Evolutionary conservation across 306 rosid genomes (phyloP), one percentile per base, ranked within the genome.

Genomic region (Rosa persica): DNA sequence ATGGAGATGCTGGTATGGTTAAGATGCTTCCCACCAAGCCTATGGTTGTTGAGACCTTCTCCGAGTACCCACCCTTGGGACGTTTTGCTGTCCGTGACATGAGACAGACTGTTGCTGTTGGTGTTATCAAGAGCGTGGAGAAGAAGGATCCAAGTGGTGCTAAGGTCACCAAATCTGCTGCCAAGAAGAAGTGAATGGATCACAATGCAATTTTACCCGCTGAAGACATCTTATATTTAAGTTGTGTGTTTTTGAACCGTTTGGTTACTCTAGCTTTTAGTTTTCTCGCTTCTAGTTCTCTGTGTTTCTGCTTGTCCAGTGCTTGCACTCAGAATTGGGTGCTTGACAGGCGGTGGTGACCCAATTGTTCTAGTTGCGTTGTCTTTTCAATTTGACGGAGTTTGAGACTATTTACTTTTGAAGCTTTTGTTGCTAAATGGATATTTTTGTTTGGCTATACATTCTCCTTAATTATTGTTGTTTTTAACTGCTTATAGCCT

Each of bases 1-100:
- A 78, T 5, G 86, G 86, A 22, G 82, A 82, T 74, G 80, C 86
- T 15, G 82, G 82, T 38, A 67, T 82, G 79, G 79, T 78, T n/a
- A 78, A 82, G 82, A 82, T 78, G 83, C 36, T 82, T 82, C 86
- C 86, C 5, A 74, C 80, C 68, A 83, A 83, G 86, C 83, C 83
- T 72, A 78, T 83, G 86, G 86, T 83, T 62, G 83, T 83, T 2
- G 86, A 83, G 69, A 78, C 86, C 42, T 83, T 83, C 77, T 78
- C 83, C 3, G 77, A 58, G 73, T 82, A 82, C 73, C 86, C 82
- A 0, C 82, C 86, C 2, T 60, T 83, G 5, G 86, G 83, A 7
- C 86, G 80, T 39, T 78, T 83, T 49, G 86, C 77, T 15, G 86
- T 83, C 2, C 79, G 86, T 79, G 83, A 74, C 68, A 83, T 78